Conservation (phyloP, 148 eudicot genomes). For the Nepenthes gracilis region DNA sequence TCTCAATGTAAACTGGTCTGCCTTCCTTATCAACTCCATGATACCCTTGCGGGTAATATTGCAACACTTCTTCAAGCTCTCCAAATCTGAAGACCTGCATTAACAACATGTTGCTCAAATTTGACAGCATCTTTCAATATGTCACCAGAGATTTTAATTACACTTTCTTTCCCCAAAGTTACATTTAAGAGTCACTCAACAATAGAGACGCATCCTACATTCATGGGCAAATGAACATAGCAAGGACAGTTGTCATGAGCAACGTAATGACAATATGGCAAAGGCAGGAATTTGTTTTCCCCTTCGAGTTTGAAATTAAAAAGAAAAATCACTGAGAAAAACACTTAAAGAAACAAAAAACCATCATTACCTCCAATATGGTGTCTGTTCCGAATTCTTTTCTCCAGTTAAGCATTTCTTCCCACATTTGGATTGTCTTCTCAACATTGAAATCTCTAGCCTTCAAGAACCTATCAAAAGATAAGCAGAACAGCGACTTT, state of each 20-base stretch:
- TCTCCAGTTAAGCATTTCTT: slow-evolving; percentile 80
- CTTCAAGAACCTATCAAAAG: slow-evolving; percentile 48
- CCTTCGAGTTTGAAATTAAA: background rate
- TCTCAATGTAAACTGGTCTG: slow-evolving; percentile 73
- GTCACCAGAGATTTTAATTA: too few species aligned
- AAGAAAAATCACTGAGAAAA: too few species aligned
- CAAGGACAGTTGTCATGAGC: too few species aligned
- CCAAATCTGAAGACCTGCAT: slow-evolving; percentile 58
- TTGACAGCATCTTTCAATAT: background rate
- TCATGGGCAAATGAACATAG: too few species aligned
- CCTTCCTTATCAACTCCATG: slow-evolving; percentile 87
- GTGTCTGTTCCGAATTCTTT: slow-evolving; percentile 59
- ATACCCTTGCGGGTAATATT: slow-evolving; percentile 78
- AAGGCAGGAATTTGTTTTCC: too few species aligned
- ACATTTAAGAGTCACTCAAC: too few species aligned
- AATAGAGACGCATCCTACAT: too few species aligned
- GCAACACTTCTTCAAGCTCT: slow-evolving; percentile 63
- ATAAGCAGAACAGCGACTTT: slow-evolving; percentile 7
- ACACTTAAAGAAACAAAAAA: background rate
- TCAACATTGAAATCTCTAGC: slow-evolving; percentile 56
- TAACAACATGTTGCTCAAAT: background rate
- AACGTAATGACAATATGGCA: too few species aligned
- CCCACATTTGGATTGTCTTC: slow-evolving; percentile 70
- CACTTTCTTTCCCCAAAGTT: too few species aligned
- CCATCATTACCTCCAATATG: slow-evolving; percentile 44